Evolutionary conservation across 2,329 filamentous ascomycete genomes (phyloP), one percentile per base, ranked within the genome.

Genomic region (Xylaria sp.): DNA sequence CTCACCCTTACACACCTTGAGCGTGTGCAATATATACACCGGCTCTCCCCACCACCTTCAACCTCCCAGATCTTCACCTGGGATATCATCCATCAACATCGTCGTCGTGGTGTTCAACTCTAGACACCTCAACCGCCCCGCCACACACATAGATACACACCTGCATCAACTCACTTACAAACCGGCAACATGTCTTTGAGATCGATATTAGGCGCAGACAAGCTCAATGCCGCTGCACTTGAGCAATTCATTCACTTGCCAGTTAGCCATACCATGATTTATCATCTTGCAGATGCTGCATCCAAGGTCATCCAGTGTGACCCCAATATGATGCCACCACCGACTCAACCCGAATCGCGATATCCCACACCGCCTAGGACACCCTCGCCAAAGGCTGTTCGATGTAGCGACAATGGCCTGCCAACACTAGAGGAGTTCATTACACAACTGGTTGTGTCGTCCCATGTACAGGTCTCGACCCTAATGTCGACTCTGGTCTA

Each of bases 401-500:
- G 75, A 52, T 78, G 73, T 61, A 79, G 80, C 57, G 82, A 85
- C 68, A 79, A 78, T 63, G 75, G 79, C 57, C 82, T 99, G 31
- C 95, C 95, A 3, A 89, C 90, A 0, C 81, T 98, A 35, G 92
- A 97, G 77, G 86, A 88, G 60, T 99, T 98, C 83, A 98, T 99
- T 79, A 89, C 87, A 52, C 92, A 93, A 66, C 85, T 99, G 29
- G 93, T 98, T 64, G 87, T 92, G 73, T 90, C 91, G 63, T 98
- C 94, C 68, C 96, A 97, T 76, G 95, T 98, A 29, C 94, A 98
- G 82, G 93, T 97, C 54, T 92, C 95, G 11, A 99, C 95, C 7
- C 85, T 99, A 69, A 98, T 99, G 95, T 94, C 92, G 35, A 93
- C 93, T 7, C 85, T 99, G 40, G 93, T 98, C 76, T 99, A 97